Conservation (phyloP, 2,329 filamentous ascomycete species). For the Fusarium camptoceras region DNA sequence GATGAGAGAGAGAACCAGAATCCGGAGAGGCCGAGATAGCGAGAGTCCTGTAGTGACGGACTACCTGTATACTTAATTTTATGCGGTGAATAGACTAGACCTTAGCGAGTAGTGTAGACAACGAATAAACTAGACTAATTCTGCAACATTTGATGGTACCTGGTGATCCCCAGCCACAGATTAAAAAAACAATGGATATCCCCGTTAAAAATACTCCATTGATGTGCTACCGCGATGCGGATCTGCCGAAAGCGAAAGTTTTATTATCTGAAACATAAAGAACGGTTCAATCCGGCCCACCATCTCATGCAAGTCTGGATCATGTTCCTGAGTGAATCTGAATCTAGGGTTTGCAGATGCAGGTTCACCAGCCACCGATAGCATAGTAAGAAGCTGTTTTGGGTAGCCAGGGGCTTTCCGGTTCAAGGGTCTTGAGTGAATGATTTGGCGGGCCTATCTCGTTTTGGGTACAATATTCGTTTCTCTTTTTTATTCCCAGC, state of each 20-base stretch:
- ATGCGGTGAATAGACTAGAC: background rate
- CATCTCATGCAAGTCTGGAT: constrained; percentile 9
- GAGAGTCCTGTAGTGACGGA: constrained; percentile 23
- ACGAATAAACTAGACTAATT: constrained; percentile 8
- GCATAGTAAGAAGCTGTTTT: background rate
- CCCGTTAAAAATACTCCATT: background rate
- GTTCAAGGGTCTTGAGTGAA: constrained; percentile 4
- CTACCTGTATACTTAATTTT: constrained; percentile 17
- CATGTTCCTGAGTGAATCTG: constrained; percentile 28
- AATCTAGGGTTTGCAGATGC: background rate
- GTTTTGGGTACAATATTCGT: constrained; percentile 5
- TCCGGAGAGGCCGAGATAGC: constrained; percentile 9
- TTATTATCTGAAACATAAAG: constrained; percentile 28
- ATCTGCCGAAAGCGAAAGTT: constrained; percentile 21
- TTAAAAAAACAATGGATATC: background rate
- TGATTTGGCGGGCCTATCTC: constrained; percentile 2
- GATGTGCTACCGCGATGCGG: constrained; percentile 3
- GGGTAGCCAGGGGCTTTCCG: background rate
- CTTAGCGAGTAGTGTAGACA: background rate
- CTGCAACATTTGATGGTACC: constrained; percentile 27
- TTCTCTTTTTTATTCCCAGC: constrained; percentile 19
- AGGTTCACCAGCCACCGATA: background rate
- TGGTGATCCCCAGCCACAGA: constrained; percentile 35
- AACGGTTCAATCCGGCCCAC: constrained; percentile 23
- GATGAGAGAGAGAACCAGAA: constrained; percentile 2